Conservation (phyloP, 768 basidiomycete species). For the Boletus vinaceobasis region DNA sequence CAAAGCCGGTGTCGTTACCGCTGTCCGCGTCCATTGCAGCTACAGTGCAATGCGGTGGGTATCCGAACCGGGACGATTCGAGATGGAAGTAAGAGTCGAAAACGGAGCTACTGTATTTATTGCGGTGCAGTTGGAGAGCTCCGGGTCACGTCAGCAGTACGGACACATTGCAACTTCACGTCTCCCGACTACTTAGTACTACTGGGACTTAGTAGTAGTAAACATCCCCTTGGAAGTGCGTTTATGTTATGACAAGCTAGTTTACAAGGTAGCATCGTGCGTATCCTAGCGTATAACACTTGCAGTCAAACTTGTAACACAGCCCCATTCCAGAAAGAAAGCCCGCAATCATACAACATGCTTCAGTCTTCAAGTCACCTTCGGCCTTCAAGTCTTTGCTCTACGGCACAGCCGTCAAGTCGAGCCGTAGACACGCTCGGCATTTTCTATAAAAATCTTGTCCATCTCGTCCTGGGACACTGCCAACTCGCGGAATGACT, state of each 20-base stretch:
- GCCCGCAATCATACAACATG: background rate
- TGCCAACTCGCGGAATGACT: constrained; percentile 74
- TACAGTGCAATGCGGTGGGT: background rate
- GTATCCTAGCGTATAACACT: background rate
- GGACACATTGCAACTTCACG: constrained; percentile 10
- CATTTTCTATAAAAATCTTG: constrained; percentile 63
- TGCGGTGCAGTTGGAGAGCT: background rate
- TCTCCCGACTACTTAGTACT: constrained; percentile 1
- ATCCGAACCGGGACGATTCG: background rate
- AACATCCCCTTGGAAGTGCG: background rate
- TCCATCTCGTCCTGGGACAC: constrained; percentile 76
- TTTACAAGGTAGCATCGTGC: background rate
- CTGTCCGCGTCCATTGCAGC: constrained; percentile 13
- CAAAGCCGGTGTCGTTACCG: constrained; percentile 24
- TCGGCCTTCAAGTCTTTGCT: background rate
- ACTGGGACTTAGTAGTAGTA: background rate
- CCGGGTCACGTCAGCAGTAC: background rate
- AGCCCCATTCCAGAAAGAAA: background rate
- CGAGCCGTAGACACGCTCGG: constrained; percentile 39
- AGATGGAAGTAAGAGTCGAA: background rate
- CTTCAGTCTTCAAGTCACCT: background rate
- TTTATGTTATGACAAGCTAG: background rate
- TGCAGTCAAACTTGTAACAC: background rate
- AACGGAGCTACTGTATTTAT: background rate
- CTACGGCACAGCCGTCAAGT: constrained; percentile 7